Evolutionary conservation across 2,329 filamentous ascomycete genomes (phyloP).

Genomic region (Hysterium pulicare): DNA sequence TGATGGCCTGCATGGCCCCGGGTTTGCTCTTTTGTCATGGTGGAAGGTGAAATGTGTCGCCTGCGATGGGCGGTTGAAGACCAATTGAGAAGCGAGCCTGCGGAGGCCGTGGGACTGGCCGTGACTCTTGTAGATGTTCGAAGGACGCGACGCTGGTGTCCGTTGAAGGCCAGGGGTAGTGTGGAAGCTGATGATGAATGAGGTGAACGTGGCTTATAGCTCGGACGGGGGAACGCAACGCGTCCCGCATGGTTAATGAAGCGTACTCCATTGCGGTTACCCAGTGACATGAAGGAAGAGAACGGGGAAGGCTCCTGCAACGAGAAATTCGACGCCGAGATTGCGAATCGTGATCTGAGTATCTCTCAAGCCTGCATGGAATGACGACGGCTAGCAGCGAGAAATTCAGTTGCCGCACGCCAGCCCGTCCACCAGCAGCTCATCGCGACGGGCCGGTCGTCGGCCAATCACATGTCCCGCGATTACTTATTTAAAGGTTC

Average conservation of each 20-base stretch:
- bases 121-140: slow-evolving; percentile 21
- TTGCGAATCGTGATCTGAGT: no score
- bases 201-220: slow-evolving; percentile 24
- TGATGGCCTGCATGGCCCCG: slow-evolving; percentile 49
- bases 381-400: no score
- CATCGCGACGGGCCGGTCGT: not conserved
- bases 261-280: slow-evolving; percentile 29
- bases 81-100: slow-evolving; percentile 25
- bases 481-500: no score
- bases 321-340: slow-evolving; percentile 8
- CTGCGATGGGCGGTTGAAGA: slow-evolving; percentile 28
- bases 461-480: not conserved
- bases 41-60: slow-evolving; percentile 25
- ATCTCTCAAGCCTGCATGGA: slow-evolving; percentile 10
- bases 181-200: slow-evolving; percentile 15
- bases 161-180: not conserved
- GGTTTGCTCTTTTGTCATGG: slow-evolving; percentile 30
- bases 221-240: slow-evolving; percentile 14
- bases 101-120: slow-evolving; percentile 9
- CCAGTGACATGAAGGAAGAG: slow-evolving; percentile 25
- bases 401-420: not conserved
- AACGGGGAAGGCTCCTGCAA: slow-evolving; percentile 13
- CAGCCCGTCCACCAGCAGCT: not conserved
- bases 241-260: slow-evolving; percentile 30
- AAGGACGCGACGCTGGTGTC: slow-evolving; percentile 2